Percentiles rank a stretch among this genome's conserved stretches.
Evolutionary conservation across 2,329 filamentous ascomycete genomes (phyloP).

Genomic region (Lachnellula subtilissima): DNA sequence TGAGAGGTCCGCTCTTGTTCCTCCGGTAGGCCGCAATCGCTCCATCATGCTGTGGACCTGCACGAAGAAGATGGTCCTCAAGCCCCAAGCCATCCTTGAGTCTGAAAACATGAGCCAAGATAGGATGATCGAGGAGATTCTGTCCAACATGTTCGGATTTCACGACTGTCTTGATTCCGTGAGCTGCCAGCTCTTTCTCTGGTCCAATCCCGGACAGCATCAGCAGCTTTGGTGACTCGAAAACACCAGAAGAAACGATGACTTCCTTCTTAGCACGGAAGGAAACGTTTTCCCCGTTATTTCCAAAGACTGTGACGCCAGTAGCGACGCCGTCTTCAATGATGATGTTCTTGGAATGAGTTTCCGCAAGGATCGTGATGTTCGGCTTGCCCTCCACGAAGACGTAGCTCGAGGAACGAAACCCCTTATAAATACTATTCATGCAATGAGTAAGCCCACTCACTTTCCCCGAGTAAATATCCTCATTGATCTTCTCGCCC

Average conservation of each 20-base stretch:
- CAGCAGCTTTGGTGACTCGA: constrained; percentile 48
- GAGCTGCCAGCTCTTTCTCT: constrained; percentile 36
- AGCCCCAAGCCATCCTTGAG: constrained; percentile 38
- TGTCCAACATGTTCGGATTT: constrained; percentile 30
- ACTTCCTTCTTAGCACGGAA: constrained; percentile 38
- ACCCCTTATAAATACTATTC: constrained; percentile 54
- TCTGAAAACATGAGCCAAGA: constrained; percentile 36
- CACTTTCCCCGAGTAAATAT: constrained; percentile 54
- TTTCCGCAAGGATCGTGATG: constrained; percentile 45
- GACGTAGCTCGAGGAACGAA: constrained; percentile 46
- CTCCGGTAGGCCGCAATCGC: constrained; percentile 36
- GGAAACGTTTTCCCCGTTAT: constrained; percentile 36
- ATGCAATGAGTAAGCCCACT: constrained; percentile 48
- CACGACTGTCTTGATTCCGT: constrained; percentile 24
- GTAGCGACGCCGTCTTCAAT: constrained; percentile 42
- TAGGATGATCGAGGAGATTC: constrained; percentile 35
- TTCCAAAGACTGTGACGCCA: constrained; percentile 43
- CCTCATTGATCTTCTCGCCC: constrained; percentile 45
- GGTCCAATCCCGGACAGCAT: constrained; percentile 47
- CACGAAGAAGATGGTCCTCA: constrained; percentile 36
- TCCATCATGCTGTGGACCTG: constrained; percentile 34
- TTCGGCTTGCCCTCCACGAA: constrained; percentile 51
- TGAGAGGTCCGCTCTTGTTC: constrained; percentile 37
- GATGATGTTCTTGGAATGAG: constrained; percentile 48
- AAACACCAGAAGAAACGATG: constrained; percentile 30